These are phyloP conservation scores for Orbilia brochopaga DNA, from an alignment of 2,329 filamentous ascomycete species.

Conservation along the genomic window DNA sequence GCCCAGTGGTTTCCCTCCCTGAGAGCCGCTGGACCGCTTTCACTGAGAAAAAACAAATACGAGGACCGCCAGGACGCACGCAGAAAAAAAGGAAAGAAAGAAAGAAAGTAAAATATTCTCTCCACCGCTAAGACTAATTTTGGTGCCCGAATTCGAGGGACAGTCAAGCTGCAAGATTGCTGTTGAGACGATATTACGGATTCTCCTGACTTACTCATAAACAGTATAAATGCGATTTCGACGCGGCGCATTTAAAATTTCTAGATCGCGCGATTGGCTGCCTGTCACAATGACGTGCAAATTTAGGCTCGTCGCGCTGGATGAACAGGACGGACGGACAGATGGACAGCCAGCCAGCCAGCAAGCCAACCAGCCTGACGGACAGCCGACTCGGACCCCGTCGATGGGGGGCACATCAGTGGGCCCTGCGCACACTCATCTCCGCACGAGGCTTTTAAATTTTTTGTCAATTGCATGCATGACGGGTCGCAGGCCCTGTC, in stretches of 20 bases:
- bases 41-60: background rate
- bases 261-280: slow-evolving; percentile 1
- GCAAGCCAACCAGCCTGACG: background rate
- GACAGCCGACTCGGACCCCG: background rate
- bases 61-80: background rate
- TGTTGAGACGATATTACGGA: too few relatives aligned
- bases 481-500: too few relatives aligned
- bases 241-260: background rate
- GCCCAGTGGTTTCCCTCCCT: background rate
- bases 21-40: slow-evolving; percentile 32
- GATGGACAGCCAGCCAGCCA: background rate
- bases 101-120: background rate
- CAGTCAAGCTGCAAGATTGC: background rate
- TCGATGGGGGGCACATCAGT: background rate
- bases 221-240: too few relatives aligned
- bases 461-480: slow-evolving; percentile 1
- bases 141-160: background rate
- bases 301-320: background rate
- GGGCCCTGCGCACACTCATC: too few relatives aligned
- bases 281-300: background rate
- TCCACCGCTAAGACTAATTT: background rate
- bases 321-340: background rate
- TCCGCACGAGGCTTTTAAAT: slow-evolving; percentile 1
- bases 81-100: background rate
- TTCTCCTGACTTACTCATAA: too few relatives aligned